phyloP scores from a whole-genome alignment of 2,329 filamentous ascomycete genomes.

The Ophiosphaerella herpotricha region DNA sequence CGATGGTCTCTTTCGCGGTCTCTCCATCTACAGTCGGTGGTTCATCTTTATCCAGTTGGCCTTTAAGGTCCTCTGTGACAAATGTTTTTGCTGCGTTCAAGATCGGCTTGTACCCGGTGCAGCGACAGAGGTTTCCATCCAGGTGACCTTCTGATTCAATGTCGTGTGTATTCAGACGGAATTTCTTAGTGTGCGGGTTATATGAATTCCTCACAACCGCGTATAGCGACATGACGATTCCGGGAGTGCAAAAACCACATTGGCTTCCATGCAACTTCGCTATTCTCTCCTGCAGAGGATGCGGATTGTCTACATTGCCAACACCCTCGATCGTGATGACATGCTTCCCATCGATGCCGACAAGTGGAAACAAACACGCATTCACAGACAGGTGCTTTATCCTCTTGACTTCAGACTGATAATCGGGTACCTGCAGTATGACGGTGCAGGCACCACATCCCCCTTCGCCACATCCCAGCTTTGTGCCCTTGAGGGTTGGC shows the following conservation, averaged over 20 bases:
- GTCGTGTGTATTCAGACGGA: constrained; percentile 40
- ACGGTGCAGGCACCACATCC: constrained; percentile 95
- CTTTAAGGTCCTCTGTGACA: constrained; percentile 57
- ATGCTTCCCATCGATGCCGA: constrained; percentile 94
- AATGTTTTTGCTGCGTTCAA: constrained; percentile 92
- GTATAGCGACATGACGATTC: constrained; percentile 92
- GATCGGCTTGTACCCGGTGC: constrained; percentile 91
- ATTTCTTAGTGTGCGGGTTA: constrained; percentile 40
- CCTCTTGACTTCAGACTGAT: constrained; percentile 76
- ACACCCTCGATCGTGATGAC: constrained; percentile 97
- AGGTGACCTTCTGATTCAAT: constrained; percentile 60
- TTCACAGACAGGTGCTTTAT: constrained; percentile 96
- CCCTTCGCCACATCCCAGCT: constrained; percentile 92
- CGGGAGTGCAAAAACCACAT: constrained; percentile 92
- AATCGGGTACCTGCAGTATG: constrained; percentile 55
- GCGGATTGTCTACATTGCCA: constrained; percentile 80
- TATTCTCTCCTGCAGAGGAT: constrained; percentile 87
- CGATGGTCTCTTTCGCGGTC: constrained; percentile 33
- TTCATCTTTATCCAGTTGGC: constrained; percentile 50
- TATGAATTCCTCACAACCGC: constrained; percentile 77
- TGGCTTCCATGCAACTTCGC: constrained; percentile 90
- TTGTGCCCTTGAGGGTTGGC: constrained; percentile 92
- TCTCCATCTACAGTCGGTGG: constrained; percentile 55
- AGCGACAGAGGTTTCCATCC: constrained; percentile 91
- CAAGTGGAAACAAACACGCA: constrained; percentile 86